Percentiles rank a stretch among this genome's conserved stretches.
Conservation (phyloP, 2,329 filamentous ascomycete species). For the Alternaria sp. region DNA sequence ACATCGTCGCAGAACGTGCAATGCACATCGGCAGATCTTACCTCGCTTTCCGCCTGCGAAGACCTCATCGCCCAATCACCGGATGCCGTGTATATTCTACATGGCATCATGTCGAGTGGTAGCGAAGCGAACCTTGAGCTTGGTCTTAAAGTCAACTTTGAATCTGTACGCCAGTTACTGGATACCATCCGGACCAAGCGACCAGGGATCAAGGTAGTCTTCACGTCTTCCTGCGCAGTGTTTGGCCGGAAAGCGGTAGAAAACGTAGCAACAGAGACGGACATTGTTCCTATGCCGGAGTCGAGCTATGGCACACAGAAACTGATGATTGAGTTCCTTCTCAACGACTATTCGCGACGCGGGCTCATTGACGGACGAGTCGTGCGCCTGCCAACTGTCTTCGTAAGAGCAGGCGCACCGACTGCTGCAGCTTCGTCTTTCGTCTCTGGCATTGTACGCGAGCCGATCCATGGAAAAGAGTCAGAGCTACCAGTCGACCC, state of each 20-base stretch:
- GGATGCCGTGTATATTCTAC: slow-evolving; percentile 62
- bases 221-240: slow-evolving; percentile 68
- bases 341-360: slow-evolving; percentile 69
- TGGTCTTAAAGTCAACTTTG: slow-evolving; percentile 66
- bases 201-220: slow-evolving; percentile 65
- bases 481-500: slow-evolving; percentile 59
- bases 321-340: slow-evolving; percentile 65
- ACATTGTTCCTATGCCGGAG: slow-evolving; percentile 65
- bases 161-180: slow-evolving; percentile 63
- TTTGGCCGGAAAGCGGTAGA: slow-evolving; percentile 64
- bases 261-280: slow-evolving; percentile 43
- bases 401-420: slow-evolving; percentile 66
- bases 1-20: slow-evolving; percentile 60
- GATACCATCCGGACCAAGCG: slow-evolving; percentile 58
- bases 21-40: slow-evolving; percentile 61
- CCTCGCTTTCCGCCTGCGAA: slow-evolving; percentile 41
- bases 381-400: slow-evolving; percentile 67
- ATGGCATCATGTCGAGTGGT: slow-evolving; percentile 72
- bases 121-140: slow-evolving; percentile 67
- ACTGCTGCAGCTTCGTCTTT: slow-evolving; percentile 69
- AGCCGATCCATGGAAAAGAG: slow-evolving; percentile 64
- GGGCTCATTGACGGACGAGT: slow-evolving; percentile 65
- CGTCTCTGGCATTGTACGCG: slow-evolving; percentile 68
- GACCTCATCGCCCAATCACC: slow-evolving; percentile 35
- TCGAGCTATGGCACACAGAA: slow-evolving; percentile 70